These are phyloP conservation scores for Oryza nivara DNA, from an alignment of 176 grass and related monocot species.

Conservation along the genomic window DNA sequence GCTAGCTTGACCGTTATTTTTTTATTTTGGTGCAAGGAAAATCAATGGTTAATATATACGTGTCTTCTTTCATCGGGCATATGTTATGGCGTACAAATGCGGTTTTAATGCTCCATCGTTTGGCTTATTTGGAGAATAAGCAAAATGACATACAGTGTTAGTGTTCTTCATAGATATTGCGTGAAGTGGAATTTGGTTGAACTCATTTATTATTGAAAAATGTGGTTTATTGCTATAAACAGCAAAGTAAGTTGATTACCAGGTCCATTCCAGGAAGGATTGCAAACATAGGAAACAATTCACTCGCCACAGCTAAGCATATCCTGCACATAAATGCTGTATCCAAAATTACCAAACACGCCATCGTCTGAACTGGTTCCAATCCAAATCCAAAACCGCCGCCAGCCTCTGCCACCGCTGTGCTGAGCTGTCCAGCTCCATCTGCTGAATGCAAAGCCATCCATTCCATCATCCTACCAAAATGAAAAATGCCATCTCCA, in stretches of 20 bases:
- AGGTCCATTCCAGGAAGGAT: not conserved
- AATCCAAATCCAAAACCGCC: not conserved
- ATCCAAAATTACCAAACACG: not conserved
- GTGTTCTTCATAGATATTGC: not conserved
- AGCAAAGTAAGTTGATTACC: not conserved
- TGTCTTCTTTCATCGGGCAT: not conserved
- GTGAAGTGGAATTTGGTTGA: not conserved
- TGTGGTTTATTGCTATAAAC: not conserved
- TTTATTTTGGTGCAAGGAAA: not conserved
- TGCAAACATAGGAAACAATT: not conserved
- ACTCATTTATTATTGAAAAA: not conserved
- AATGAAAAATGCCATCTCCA: not conserved
- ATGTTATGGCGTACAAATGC: not conserved
- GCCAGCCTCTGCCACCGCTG: not conserved
- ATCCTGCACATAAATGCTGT: not conserved
- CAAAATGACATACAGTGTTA: too few species aligned
- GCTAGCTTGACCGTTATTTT: not conserved
- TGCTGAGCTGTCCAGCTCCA: constrained; percentile 17
- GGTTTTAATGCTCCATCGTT: too few species aligned
- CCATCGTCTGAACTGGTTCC: not conserved
- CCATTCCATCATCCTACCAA: not conserved
- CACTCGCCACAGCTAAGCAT: not conserved
- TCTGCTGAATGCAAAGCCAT: not conserved
- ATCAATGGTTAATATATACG: not conserved
- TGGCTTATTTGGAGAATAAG: too few species aligned